phyloP scores from a whole-genome alignment of 768 basidiomycete species.

The Psilocybe cyanescens region DNA sequence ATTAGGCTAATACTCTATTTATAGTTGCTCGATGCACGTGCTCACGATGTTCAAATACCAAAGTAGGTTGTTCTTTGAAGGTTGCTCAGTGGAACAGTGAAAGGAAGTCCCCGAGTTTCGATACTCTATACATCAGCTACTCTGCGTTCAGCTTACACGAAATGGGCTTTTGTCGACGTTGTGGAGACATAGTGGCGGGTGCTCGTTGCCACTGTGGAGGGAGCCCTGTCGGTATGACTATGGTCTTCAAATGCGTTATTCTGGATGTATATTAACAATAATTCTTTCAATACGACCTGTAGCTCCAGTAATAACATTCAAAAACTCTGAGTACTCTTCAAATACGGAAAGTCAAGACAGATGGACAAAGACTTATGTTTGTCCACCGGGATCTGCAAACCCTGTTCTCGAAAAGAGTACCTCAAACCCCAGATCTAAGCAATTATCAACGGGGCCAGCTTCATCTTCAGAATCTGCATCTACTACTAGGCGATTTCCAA shows the following conservation, averaged over 20 bases:
- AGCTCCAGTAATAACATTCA: constrained; percentile 79
- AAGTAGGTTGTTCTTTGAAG: background rate
- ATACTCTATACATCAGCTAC: background rate
- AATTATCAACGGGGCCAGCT: background rate
- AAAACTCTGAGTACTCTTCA: constrained; percentile 43
- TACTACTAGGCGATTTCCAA: constrained; percentile 53
- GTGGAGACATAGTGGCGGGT: constrained; percentile 79
- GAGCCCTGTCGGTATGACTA: constrained; percentile 67
- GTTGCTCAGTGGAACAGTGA: background rate
- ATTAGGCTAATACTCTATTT: background rate
- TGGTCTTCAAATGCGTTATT: background rate
- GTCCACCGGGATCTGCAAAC: constrained; percentile 29
- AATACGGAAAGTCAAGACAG: constrained; percentile 53
- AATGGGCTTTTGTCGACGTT: constrained; percentile 88
- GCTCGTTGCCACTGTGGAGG: constrained; percentile 83
- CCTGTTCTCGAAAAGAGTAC: background rate
- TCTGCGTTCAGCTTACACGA: background rate
- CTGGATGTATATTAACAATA: background rate
- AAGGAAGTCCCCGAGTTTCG: background rate
- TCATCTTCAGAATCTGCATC: constrained; percentile 17
- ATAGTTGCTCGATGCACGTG: background rate
- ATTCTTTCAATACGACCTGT: background rate
- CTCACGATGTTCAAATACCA: constrained; percentile 5
- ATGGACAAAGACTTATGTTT: constrained; percentile 83
- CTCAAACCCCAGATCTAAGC: constrained; percentile 13